phyloP scores from a whole-genome alignment of 2,329 filamentous ascomycete species.

The Aspergillus tubingensis region DNA sequence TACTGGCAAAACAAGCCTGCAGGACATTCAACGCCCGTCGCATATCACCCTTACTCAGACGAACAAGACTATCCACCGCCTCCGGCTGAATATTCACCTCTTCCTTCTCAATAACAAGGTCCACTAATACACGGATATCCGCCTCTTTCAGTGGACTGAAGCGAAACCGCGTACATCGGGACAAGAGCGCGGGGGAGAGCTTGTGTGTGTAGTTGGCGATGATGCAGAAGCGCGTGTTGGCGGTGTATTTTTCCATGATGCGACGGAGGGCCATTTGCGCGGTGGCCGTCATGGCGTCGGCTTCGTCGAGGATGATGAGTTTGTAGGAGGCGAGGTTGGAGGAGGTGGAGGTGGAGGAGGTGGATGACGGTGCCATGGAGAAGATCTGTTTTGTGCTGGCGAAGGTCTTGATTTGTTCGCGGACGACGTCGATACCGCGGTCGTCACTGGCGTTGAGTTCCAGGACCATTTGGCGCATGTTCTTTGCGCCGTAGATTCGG shows the following conservation, averaged over 20 bases:
- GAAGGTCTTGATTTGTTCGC: constrained; percentile 99
- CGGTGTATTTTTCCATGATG: constrained; percentile 99
- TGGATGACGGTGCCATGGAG: constrained; percentile 55
- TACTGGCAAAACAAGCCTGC: constrained; percentile 94
- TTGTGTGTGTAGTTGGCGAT: constrained; percentile 99
- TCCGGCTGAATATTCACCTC: constrained; percentile 77
- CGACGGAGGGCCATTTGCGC: constrained; percentile 95
- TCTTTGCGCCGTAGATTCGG: constrained; percentile 85
- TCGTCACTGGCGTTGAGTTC: constrained; percentile 98
- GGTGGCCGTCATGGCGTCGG: constrained; percentile 99
- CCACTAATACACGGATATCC: constrained; percentile 82
- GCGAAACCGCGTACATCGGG: constrained; percentile 88
- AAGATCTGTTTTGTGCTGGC: constrained; percentile 98
- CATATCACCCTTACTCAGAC: constrained; percentile 94
- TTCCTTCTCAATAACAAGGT: constrained; percentile 87
- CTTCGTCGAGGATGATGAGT: constrained; percentile 95
- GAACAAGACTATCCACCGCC: constrained; percentile 80
- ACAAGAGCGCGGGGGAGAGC: constrained; percentile 86
- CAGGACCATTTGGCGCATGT: constrained; percentile 97
- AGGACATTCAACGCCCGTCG: constrained; percentile 89
- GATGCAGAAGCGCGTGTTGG: constrained; percentile 95
- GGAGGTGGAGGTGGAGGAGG: constrained; percentile 26
- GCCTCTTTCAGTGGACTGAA: constrained; percentile 90
- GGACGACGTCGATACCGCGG: constrained; percentile 93
- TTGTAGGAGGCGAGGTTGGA: constrained; percentile 74